Evolutionary conservation across 2,329 filamentous ascomycete genomes (phyloP).

Genomic region (Phialemoniopsis sp.): DNA sequence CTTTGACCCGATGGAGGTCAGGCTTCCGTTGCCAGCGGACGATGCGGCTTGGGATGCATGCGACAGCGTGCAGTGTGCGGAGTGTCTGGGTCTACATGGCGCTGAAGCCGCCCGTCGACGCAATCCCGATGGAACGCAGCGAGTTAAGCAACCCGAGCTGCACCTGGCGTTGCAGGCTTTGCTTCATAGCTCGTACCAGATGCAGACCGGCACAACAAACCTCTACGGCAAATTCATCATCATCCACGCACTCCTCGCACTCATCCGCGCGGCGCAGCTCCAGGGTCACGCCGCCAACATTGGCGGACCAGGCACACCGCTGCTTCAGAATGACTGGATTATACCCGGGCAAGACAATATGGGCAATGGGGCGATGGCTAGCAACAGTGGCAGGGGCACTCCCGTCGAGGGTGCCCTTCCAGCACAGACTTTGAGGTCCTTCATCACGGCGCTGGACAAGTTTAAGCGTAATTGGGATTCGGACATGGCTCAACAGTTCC

Average conservation of each 20-base stretch:
- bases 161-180: conserved; percentile 57
- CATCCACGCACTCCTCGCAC: conserved; percentile 62
- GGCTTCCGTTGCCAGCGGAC: conserved; percentile 65
- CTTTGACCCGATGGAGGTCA: conserved; percentile 61
- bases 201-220: conserved; percentile 64
- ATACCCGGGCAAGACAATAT: conserved; percentile 25
- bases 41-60: conserved; percentile 71
- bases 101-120: conserved; percentile 44
- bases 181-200: conserved; percentile 52
- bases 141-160: conserved; percentile 61
- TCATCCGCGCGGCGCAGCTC: conserved; percentile 45
- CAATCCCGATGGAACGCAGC: conserved; percentile 60
- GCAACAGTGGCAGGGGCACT: conserved; percentile 39
- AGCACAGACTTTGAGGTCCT: conserved; percentile 40
- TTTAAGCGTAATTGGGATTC: conserved; percentile 71
- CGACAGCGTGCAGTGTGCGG: conserved; percentile 54
- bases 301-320: conserved; percentile 46
- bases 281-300: conserved; percentile 30
- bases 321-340: conserved; percentile 57
- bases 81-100: conserved; percentile 61
- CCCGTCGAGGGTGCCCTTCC: conserved; percentile 38
- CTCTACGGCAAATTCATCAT: conserved; percentile 71
- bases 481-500: conserved; percentile 66
- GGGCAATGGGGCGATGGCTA: conserved; percentile 36
- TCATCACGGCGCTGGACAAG: conserved; percentile 59